phyloP scores from a whole-genome alignment of 2,329 filamentous ascomycete species.

The Paracoccidioides lutzii region DNA sequence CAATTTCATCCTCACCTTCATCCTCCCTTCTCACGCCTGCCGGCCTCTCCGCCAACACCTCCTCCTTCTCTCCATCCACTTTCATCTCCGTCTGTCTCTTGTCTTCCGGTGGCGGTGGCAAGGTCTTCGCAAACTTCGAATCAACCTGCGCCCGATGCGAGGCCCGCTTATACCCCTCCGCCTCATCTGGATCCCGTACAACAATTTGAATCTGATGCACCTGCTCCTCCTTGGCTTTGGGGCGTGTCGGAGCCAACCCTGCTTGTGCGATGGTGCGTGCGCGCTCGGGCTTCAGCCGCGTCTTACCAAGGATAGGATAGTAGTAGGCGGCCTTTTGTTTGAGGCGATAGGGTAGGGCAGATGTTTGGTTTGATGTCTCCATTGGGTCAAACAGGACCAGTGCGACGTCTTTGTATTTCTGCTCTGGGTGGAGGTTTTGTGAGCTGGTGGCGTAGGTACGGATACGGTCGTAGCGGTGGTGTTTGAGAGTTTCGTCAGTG shows the following conservation, averaged over 20 bases:
- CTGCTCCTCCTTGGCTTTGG: conserved; percentile 34
- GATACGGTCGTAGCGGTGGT: conserved; percentile 44
- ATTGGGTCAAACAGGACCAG: conserved; percentile 44
- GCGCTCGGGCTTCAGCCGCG: conserved; percentile 41
- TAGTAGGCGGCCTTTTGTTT: conserved; percentile 4
- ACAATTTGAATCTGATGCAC: conserved; percentile 42
- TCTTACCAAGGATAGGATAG: conserved; percentile 40
- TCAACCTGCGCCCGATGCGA: conserved; percentile 35
- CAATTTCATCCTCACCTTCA: conserved; percentile 12
- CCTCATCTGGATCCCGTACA: conserved; percentile 38
- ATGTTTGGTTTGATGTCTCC: conserved; percentile 9
- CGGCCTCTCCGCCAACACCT: not conserved
- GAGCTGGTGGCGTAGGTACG: conserved; percentile 49
- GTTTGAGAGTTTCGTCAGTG: conserved; percentile 27
- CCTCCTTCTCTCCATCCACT: conserved; percentile 12
- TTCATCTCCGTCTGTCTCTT: conserved; percentile 12
- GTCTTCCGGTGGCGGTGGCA: conserved; percentile 23
- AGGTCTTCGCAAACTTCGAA: conserved; percentile 26
- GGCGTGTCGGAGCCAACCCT: conserved; percentile 26
- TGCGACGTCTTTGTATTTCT: conserved; percentile 45
- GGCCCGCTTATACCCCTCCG: conserved; percentile 36
- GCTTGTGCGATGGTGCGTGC: conserved; percentile 32
- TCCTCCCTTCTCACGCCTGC: conserved; percentile 4
- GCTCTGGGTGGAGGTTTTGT: conserved; percentile 38
- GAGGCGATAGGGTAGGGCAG: not conserved